Base-by-base conservation (phyloP, 2,329 filamentous ascomycete species). In the Ophiosphaerella herpotricha region DNA sequence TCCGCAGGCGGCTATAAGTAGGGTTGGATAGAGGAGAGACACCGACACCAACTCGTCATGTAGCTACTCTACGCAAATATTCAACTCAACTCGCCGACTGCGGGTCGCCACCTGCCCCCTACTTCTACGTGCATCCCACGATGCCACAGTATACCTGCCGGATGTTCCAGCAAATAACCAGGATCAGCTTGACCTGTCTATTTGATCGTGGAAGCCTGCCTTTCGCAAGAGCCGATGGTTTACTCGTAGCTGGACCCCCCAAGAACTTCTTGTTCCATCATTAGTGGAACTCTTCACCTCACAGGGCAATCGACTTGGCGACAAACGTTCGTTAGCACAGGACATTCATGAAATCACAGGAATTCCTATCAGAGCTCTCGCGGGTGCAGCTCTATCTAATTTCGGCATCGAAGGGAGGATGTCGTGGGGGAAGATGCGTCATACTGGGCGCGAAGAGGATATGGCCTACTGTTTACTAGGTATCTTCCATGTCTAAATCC, bases 391-490 rank as follows among this genome's bases (percentile, higher is more conserved):
- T 5, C 14, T 39, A 26, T 24, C 16, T 26, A n/a, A 9, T 5
- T 39, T 24, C n/a, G 9, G 2, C n/a, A 2, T 21, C 8, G 18
- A 7, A 11, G 16, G 14, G 38, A 11, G 23, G 7, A n/a, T 39
- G 11, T n/a, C 18, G 4, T 39, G 38, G 38, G 21, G 18, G 26
- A 16, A 36, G 18, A 21, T 24, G 2, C 56, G 60, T 24, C 18
- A 50, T 7, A 58, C 59, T 0, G 56, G 32, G 31, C 43, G 2
- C 12, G 46, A 53, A 33, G 40, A 43, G 33, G 29, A 43, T 21
- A 39, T 26, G 13, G 53, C 46, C 5, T 58, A 56, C 37, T 46
- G 33, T 7, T 32, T 58, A 6, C 49, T 56, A 7, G 54, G 55
- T 8, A 50, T 58, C 9, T 58, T 58, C 32, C 46, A 42, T 33